These are phyloP conservation scores for Dothideomycetidae sp. DNA, from an alignment of 2,329 filamentous ascomycete species.

Conservation along the genomic window DNA sequence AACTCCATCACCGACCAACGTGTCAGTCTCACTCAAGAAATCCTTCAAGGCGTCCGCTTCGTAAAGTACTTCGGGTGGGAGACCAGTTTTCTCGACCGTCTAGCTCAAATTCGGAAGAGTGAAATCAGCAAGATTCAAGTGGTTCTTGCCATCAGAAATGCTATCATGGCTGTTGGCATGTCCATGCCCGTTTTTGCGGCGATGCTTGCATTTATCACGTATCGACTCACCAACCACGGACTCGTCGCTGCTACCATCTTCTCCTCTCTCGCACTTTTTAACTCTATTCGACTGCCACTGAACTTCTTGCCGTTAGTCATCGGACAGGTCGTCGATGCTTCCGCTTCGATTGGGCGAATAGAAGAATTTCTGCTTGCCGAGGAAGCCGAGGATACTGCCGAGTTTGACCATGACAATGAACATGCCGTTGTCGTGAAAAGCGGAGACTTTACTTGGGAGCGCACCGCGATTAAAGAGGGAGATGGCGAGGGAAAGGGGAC, in stretches of 20 bases:
- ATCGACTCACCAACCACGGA: constrained; percentile 46
- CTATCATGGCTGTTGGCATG: constrained; percentile 69
- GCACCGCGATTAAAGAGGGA: constrained; percentile 38
- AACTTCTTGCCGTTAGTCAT: constrained; percentile 81
- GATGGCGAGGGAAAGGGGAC: constrained; percentile 24
- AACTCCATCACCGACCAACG: constrained; percentile 91
- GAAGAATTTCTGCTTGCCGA: constrained; percentile 79
- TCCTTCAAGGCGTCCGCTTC: constrained; percentile 78
- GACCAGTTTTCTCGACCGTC: constrained; percentile 62
- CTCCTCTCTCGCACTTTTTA: constrained; percentile 88
- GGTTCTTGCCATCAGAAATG: constrained; percentile 69
- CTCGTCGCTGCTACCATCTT: constrained; percentile 70
- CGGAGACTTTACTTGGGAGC: constrained; percentile 82
- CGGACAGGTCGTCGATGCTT: constrained; percentile 79
- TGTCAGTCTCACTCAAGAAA: constrained; percentile 83
- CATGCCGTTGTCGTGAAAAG: constrained; percentile 52
- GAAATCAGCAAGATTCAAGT: constrained; percentile 79
- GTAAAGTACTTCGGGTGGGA: constrained; percentile 98
- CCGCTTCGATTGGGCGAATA: constrained; percentile 69
- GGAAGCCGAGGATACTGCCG: constrained; percentile 61
- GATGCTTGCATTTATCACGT: constrained; percentile 87
- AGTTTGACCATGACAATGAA: constrained; percentile 38
- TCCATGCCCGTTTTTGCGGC: constrained; percentile 86
- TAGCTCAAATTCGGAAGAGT: constrained; percentile 56
- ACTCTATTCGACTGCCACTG: constrained; percentile 74